Conservation (phyloP, 2,329 filamentous ascomycete species). For the Lachnellula subtilissima region DNA sequence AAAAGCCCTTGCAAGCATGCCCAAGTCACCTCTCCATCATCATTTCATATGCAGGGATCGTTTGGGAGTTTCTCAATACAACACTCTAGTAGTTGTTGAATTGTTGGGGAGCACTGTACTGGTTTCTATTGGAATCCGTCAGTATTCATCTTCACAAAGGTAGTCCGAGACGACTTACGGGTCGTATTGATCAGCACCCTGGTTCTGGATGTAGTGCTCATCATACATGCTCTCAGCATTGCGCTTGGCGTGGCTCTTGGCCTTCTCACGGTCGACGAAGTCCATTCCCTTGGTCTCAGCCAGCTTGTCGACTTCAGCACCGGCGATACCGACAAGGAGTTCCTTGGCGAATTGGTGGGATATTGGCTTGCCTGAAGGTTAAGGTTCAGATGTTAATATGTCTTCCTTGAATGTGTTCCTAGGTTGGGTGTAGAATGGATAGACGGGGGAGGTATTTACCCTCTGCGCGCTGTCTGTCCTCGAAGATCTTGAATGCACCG, state of each 20-base stretch:
- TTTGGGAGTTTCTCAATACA: background rate
- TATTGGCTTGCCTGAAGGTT: slow-evolving; percentile 57
- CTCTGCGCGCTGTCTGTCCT: slow-evolving; percentile 67
- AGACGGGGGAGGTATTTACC: slow-evolving; percentile 40
- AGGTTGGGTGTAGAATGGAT: too few species aligned
- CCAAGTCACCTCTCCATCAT: background rate
- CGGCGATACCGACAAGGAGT: slow-evolving; percentile 65
- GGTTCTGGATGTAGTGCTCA: slow-evolving; percentile 49
- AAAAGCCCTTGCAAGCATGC: slow-evolving; percentile 9
- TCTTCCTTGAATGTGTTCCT: background rate
- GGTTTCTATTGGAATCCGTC: slow-evolving; percentile 16
- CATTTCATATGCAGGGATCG: background rate
- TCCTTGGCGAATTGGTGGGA: slow-evolving; percentile 75
- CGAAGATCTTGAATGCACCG: slow-evolving; percentile 73
- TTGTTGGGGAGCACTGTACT: slow-evolving; percentile 31
- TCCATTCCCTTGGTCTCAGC: slow-evolving; percentile 66
- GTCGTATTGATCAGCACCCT: slow-evolving; percentile 49
- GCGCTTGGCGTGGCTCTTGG: slow-evolving; percentile 53
- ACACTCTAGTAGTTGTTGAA: slow-evolving; percentile 16
- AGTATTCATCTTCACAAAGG: background rate
- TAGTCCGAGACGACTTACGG: slow-evolving; percentile 41
- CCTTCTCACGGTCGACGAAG: slow-evolving; percentile 51
- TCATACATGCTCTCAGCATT: slow-evolving; percentile 58
- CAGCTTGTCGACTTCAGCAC: slow-evolving; percentile 71
- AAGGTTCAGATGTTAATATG: background rate